Base-by-base conservation (phyloP, 1,139 yeast species). In the Geotrichum macrosporum region DNA sequence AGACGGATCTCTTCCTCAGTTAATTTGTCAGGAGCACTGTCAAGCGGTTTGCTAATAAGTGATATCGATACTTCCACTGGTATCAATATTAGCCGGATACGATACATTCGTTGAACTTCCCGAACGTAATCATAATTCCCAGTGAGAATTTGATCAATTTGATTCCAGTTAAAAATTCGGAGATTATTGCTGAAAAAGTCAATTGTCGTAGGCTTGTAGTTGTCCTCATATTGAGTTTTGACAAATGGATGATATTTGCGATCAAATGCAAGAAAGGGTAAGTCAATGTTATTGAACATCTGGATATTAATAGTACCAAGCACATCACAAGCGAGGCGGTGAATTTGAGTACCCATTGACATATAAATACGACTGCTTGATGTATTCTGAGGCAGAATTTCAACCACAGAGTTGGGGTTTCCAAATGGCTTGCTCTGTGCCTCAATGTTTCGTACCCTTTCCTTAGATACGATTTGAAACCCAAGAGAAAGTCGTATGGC, bases 381-480 rank as follows among this genome's bases (percentile, higher is more conserved):
- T 41, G 71, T 72, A n/a, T 71, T 70, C 12, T 68, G 63, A 2
- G 74, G 70, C 5, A 68, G 62, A 6, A 68, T 64, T 33, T 65
- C 67, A 4, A 63, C 70, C 10, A 72, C 67, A 10, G 63, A 60
- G 19, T 62, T 57, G 0, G 73, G 70, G 55, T 73, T 74, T 3
- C 85, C 85, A n/a, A 78, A 77, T 0, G 81, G 75, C 38, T 75
- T 72, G 18, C 22, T 21, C 51, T 75, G 80, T 2, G 72, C 67
- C 62, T 88, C 96, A 1, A 85, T 77, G 42, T 73, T 74, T 35
- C 73, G 72, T 0, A 87, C 92, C 30, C 69, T 69, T 1, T 77
- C 76, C 1, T 94, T 94, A 41, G 77, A 77, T 56, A 94, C 87
- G 22, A 92, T 80, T 63, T 94, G 99, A 61, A 88, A 94, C 0